Percentiles rank a stretch among this genome's conserved stretches.
Conservation (phyloP, 257 asterid genomes). For the Solanum piurae region DNA sequence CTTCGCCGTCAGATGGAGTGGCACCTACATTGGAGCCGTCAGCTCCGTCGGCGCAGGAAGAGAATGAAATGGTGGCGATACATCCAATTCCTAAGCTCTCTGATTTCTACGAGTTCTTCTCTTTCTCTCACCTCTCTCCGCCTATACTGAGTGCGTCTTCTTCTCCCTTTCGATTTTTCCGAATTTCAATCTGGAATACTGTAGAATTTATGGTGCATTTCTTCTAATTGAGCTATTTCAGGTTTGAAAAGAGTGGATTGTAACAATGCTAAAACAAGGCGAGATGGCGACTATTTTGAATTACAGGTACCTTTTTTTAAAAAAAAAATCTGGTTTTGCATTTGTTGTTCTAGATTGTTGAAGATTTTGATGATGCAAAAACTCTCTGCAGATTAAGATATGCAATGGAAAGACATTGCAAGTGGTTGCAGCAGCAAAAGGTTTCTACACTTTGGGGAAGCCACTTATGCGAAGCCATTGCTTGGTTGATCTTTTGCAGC, state of each 20-base stretch:
- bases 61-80: conserved; percentile 90
- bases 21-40: conserved; percentile 12
- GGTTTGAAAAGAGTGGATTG: conserved; percentile 56
- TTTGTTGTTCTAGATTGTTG: neutral
- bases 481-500: conserved; percentile 97
- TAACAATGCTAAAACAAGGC: conserved; percentile 39
- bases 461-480: conserved; percentile 69
- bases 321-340: neutral
- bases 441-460: conserved; percentile 78
- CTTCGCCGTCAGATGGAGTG: conserved; percentile 45
- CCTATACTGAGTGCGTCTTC: conserved; percentile 65
- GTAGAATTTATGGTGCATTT: neutral
- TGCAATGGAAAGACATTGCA: conserved; percentile 89
- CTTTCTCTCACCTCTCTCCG: conserved; percentile 69
- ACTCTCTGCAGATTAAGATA: conserved; percentile 65
- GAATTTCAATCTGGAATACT: neutral
- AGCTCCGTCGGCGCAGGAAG: conserved; percentile 46
- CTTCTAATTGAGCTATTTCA: conserved; percentile 8
- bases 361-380: neutral
- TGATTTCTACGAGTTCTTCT: conserved; percentile 93
- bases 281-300: conserved; percentile 73
- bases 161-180: neutral
- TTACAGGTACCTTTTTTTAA: conserved; percentile 46
- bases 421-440: conserved; percentile 77
- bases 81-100: conserved; percentile 97